Conservation (phyloP, 2,329 filamentous ascomycete species). For the Botrytis paeoniae region DNA sequence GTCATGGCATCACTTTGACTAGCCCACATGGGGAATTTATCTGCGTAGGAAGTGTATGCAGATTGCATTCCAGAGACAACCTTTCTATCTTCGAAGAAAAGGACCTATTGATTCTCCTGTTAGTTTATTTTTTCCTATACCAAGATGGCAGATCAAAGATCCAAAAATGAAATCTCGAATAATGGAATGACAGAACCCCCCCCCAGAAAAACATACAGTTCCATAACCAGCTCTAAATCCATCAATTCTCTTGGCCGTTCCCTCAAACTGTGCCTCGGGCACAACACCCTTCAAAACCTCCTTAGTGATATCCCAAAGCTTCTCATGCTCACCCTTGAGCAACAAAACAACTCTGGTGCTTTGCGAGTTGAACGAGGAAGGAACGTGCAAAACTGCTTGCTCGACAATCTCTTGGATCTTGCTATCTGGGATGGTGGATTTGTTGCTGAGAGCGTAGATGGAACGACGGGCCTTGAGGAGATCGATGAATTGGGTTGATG, state of each 20-base stretch:
- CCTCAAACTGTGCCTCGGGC: slow-evolving; percentile 43
- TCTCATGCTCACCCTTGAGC: slow-evolving; percentile 77
- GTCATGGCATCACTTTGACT: slow-evolving; percentile 78
- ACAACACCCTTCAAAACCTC: slow-evolving; percentile 67
- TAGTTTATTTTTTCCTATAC: neutral
- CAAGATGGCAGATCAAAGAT: neutral
- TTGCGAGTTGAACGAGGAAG: slow-evolving; percentile 87
- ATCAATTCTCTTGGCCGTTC: slow-evolving; percentile 34
- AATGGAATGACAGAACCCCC: neutral
- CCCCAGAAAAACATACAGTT: slow-evolving; percentile 57
- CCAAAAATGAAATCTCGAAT: neutral
- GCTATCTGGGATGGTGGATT: slow-evolving; percentile 54
- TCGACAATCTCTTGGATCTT: slow-evolving; percentile 64
- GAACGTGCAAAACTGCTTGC: slow-evolving; percentile 64
- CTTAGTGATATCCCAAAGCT: slow-evolving; percentile 75
- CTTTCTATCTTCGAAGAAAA: slow-evolving; percentile 81
- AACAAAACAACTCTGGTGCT: slow-evolving; percentile 75
- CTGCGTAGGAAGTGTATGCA: slow-evolving; percentile 70
- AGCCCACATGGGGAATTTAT: slow-evolving; percentile 76
- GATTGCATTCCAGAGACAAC: slow-evolving; percentile 64
- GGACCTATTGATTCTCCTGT: slow-evolving; percentile 46
- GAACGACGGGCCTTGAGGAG: slow-evolving; percentile 66
- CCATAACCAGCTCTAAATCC: slow-evolving; percentile 72
- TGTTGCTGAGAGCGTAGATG: slow-evolving; percentile 65
- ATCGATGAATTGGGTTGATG: slow-evolving; percentile 47